Evolutionary conservation across 2,329 filamentous ascomycete species (phyloP).

Genomic region (Aureobasidium melanogenum): DNA sequence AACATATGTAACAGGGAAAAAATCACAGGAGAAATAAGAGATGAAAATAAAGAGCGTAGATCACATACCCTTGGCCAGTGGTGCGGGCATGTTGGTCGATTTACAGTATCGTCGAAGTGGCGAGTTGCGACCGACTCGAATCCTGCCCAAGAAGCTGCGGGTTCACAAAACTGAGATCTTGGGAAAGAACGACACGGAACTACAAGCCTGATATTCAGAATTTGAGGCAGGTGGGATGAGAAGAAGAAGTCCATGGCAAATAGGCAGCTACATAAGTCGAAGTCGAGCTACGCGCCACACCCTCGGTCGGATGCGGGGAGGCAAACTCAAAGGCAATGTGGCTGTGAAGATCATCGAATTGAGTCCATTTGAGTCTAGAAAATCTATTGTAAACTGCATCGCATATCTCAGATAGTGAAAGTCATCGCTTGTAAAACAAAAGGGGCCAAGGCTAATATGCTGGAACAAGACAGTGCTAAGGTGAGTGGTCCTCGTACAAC

Average conservation of each 20-base stretch:
- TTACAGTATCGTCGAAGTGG: not conserved
- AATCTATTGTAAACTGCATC: not conserved
- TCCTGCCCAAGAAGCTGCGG: not conserved
- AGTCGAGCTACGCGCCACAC: not conserved
- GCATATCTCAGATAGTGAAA: not conserved
- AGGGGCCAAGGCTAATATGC: not conserved
- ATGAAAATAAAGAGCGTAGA: not conserved
- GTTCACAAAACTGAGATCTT: not conserved
- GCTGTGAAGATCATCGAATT: not conserved
- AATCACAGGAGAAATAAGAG: not conserved
- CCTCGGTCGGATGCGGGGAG: not conserved
- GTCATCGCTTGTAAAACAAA: not conserved
- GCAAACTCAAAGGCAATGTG: not conserved
- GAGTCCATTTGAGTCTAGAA: not conserved
- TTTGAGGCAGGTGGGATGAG: not conserved
- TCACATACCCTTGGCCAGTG: conserved; percentile 9
- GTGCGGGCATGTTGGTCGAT: conserved; percentile 5
- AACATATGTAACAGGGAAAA: not conserved
- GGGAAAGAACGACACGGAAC: not conserved
- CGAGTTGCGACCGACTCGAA: not conserved
- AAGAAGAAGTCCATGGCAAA: not conserved
- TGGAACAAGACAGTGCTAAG: not conserved
- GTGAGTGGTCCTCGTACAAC: conserved; percentile 10
- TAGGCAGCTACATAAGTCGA: conserved; percentile 6
- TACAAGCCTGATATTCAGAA: not conserved